These are phyloP conservation scores for Lepidium didymum DNA, from an alignment of 345 rosid genomes.

Conservation along the genomic window DNA sequence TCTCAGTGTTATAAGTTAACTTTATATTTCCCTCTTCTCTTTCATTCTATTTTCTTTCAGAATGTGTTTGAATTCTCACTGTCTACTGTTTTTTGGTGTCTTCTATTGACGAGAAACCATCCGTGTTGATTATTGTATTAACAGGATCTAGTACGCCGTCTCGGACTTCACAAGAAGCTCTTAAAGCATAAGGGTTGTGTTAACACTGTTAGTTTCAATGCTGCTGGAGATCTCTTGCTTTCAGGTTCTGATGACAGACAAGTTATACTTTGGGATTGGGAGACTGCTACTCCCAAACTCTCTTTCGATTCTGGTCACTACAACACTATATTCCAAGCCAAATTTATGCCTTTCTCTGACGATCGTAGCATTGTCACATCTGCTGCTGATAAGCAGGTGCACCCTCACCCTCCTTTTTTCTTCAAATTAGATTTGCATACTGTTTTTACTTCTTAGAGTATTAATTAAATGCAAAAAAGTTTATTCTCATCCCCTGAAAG, in stretches of 20 bases:
- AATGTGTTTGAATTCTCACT: too few relatives aligned
- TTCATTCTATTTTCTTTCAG: too few relatives aligned
- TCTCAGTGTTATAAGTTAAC: too few relatives aligned
- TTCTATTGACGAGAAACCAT: background rate
- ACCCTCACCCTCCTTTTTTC: background rate
- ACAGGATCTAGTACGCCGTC: conserved; percentile 55
- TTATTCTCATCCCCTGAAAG: background rate
- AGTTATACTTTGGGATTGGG: conserved; percentile 79
- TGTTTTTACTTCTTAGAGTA: too few relatives aligned
- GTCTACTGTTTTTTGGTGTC: too few relatives aligned
- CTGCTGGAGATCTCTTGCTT: conserved; percentile 52
- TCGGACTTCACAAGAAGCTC: conserved; percentile 56
- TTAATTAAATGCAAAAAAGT: too few relatives aligned
- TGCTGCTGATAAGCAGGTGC: conserved; percentile 88
- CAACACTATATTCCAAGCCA: conserved; percentile 70
- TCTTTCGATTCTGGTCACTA: conserved; percentile 65
- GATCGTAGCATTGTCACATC: conserved; percentile 72
- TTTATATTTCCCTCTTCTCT: too few relatives aligned
- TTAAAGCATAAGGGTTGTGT: conserved; percentile 69
- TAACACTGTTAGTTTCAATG: conserved; percentile 67
- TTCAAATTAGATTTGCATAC: background rate
- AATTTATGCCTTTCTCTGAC: conserved; percentile 66
- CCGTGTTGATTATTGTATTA: background rate
- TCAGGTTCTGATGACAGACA: conserved; percentile 83
- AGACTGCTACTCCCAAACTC: conserved; percentile 47